A percentile compares a stretch with the other conserved stretches of the same genome.
phyloP scores from a whole-genome alignment of 345 rosid species.

The Linum trigynum region DNA sequence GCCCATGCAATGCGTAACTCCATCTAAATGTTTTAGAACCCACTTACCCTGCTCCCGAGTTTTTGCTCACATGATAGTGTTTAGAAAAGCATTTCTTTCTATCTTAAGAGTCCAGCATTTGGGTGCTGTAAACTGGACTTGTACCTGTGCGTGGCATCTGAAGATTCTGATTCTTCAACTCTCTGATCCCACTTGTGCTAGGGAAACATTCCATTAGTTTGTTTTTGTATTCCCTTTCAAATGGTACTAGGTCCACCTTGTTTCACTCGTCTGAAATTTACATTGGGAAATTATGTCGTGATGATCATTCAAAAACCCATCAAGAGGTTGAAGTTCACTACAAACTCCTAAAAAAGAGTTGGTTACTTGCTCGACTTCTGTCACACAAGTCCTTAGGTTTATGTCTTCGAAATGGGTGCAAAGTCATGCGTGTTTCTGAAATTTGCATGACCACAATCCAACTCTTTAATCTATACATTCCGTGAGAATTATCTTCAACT shows the following conservation, averaged over 20 bases:
- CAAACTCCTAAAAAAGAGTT: neutral
- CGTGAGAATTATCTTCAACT: neutral
- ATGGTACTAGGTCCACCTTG: too few species aligned
- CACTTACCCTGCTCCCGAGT: neutral
- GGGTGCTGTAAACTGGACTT: neutral
- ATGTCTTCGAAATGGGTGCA: too few species aligned
- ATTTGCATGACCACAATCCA: neutral
- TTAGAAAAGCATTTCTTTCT: neutral
- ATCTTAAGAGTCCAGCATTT: neutral
- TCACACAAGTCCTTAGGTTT: neutral
- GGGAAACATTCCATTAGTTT: neutral
- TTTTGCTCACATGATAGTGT: neutral
- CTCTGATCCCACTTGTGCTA: constrained; percentile 9
- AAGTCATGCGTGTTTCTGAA: neutral
- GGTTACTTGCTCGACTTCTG: neutral
- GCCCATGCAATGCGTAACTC: neutral
- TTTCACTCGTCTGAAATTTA: too few species aligned
- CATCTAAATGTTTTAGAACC: neutral
- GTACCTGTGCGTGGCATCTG: neutral
- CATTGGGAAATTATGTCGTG: neutral
- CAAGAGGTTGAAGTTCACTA: too few species aligned
- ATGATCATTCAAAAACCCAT: neutral
- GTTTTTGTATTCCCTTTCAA: neutral
- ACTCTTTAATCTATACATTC: neutral
- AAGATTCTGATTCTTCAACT: constrained; percentile 1